Conservation (phyloP, 1,139 yeast species). For the Pichia sorboxylosa region DNA sequence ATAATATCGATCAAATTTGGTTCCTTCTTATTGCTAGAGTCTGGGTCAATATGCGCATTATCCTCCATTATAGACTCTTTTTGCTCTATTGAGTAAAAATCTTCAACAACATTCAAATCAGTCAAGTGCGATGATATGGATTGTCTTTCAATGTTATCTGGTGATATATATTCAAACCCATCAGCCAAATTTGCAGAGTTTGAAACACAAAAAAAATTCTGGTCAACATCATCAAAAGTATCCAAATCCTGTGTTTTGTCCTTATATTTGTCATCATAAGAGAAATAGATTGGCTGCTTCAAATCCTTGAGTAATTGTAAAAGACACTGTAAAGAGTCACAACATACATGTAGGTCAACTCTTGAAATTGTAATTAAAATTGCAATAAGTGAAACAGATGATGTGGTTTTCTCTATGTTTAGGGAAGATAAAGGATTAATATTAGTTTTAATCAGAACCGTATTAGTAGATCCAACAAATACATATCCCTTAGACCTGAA, state of each 20-base stretch:
- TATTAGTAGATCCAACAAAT: conserved; percentile 33
- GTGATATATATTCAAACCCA: background rate
- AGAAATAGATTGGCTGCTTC: conserved; percentile 52
- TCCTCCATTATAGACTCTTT: too few species aligned
- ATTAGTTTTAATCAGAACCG: conserved; percentile 30
- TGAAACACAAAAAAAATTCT: conserved; percentile 2
- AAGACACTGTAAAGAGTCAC: conserved; percentile 72
- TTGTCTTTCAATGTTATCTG: background rate
- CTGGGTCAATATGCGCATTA: conserved; percentile 3
- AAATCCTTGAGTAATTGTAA: conserved; percentile 59
- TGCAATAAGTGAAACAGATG: conserved; percentile 30
- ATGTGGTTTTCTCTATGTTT: background rate
- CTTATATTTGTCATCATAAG: conserved; percentile 33
- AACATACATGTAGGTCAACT: conserved; percentile 49
- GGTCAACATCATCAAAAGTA: conserved; percentile 38
- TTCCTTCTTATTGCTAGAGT: background rate
- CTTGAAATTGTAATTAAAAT: conserved; percentile 5
- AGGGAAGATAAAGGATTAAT: conserved; percentile 7
- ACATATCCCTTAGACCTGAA: conserved; percentile 32
- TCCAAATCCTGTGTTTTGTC: conserved; percentile 28
- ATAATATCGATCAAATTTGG: conserved; percentile 10
- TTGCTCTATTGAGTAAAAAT: too few species aligned
- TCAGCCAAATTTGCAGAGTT: background rate
- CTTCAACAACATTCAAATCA: conserved; percentile 19
- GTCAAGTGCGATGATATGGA: background rate